Percentiles rank a stretch among this genome's conserved stretches.
phyloP scores from a whole-genome alignment of 352 stramenopile genomes.

The Peronospora destructor region DNA sequence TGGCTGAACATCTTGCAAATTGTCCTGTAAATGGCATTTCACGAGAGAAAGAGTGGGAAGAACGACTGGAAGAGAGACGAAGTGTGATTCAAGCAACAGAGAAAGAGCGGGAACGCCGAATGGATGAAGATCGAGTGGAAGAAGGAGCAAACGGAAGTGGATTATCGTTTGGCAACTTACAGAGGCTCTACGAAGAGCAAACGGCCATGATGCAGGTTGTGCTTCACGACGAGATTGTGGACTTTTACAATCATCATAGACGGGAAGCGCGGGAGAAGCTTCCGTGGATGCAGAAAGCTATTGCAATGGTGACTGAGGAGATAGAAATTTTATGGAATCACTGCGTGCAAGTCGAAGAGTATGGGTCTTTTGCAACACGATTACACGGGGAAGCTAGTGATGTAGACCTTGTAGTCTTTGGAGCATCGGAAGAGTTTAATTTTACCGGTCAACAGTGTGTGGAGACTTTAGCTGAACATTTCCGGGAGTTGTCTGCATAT shows the following conservation, averaged over 20 bases:
- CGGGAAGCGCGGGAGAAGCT: slow-evolving; percentile 30
- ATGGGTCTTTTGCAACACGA: slow-evolving; percentile 69
- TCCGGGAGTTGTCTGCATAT: slow-evolving; percentile 25
- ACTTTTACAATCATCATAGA: slow-evolving; percentile 47
- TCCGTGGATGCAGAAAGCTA: slow-evolving; percentile 44
- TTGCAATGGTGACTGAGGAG: slow-evolving; percentile 37
- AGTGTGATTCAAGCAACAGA: slow-evolving; percentile 72
- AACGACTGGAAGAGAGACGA: slow-evolving; percentile 54
- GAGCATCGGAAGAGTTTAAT: slow-evolving; percentile 39
- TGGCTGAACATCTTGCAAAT: slow-evolving; percentile 53
- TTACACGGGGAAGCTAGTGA: slow-evolving; percentile 61
- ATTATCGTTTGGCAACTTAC: slow-evolving; percentile 60
- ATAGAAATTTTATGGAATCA: slow-evolving; percentile 48
- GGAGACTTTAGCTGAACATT: slow-evolving; percentile 22
- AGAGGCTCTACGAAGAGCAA: slow-evolving; percentile 78
- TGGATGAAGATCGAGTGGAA: slow-evolving; percentile 45
- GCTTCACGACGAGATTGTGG: slow-evolving; percentile 69
- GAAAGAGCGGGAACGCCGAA: slow-evolving; percentile 57
- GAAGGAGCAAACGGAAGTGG: slow-evolving; percentile 16
- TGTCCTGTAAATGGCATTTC: slow-evolving; percentile 69
- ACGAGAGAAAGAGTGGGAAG: slow-evolving; percentile 71
- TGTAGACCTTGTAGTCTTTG: slow-evolving; percentile 78
- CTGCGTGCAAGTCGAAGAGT: slow-evolving; percentile 46
- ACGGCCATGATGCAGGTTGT: slow-evolving; percentile 70
- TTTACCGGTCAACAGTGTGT: slow-evolving; percentile 57